Base-by-base conservation (phyloP, 306 rosid species). In the Lathyrus aphaca region DNA sequence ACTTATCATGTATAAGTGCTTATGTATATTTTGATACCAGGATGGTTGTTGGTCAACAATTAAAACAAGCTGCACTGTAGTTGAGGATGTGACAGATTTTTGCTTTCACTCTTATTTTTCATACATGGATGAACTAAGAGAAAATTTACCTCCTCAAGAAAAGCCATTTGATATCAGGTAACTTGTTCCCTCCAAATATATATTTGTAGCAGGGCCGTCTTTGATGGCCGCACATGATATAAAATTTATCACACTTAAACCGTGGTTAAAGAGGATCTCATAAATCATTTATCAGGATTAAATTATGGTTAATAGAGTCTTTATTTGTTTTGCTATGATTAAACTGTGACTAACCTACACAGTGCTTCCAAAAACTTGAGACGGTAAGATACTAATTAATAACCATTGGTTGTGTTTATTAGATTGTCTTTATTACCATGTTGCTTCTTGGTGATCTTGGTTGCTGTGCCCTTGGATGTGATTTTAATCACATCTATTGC, bases 61-160 rank as follows among this genome's bases (percentile, higher is more conserved):
- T 64, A 76, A 83, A 82, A 82, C 85, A 50, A 76, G 91, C 75
- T 87, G 84, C 81, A 75, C 55, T 12, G 77, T 82, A 19, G 97
- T 91, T 66, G 81, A 71, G 75, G 96, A 91, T 78, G 77, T 87
- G 46, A 86, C 84, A 25, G 91, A 91, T 67, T 88, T 87, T 66
- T 89, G 91, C 76, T 91, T 88, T 59, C 89, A 88, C 78, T 91
- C 97, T 15, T 91, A 85, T 71, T 91, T 91, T 76, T 89, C 97
- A 65, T 91, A 78, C 75, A 87, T 87, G 91, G 97, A 91, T 82
- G 96, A 89, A 42, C 81, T 91, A 50, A 75, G 89, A 65, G 91
- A 84, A 75, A 70, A 79, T 37, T 69, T 87, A 68, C 77, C 82
- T 32, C 82, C 86, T 10, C 75, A 75, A 42, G 96, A 80, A 80